Percentiles rank a stretch among this genome's conserved stretches.
Conservation (phyloP, 768 basidiomycete species). For the Pulveroboletus sp. region DNA sequence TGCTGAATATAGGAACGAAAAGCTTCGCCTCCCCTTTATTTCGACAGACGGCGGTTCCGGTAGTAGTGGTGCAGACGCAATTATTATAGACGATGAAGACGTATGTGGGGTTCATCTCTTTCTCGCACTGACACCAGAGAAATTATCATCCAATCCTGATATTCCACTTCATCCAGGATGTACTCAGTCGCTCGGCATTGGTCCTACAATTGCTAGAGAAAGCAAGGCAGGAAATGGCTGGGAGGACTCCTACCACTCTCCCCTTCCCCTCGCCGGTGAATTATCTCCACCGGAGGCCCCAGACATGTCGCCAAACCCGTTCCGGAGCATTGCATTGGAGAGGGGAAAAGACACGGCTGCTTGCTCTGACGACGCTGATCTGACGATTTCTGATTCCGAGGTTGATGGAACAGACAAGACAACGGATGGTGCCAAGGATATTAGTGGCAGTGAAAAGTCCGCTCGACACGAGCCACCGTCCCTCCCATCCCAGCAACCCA, state of each 20-base stretch:
- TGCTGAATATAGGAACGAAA: neutral
- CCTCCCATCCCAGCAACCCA: conserved; percentile 9
- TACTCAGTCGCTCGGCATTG: conserved; percentile 5
- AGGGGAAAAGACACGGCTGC: neutral
- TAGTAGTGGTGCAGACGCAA: conserved; percentile 15
- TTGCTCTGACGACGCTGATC: neutral
- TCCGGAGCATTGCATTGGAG: neutral
- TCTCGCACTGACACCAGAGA: conserved; percentile 1
- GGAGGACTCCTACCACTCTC: neutral
- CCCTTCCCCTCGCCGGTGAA: conserved; percentile 1
- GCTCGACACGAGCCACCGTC: conserved; percentile 1
- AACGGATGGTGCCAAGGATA: neutral
- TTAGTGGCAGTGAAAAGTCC: neutral
- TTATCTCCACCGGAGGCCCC: neutral
- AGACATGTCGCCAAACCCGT: neutral
- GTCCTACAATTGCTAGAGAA: conserved; percentile 8
- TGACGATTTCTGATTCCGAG: conserved; percentile 8
- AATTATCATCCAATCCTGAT: neutral
- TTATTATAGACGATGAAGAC: conserved; percentile 22
- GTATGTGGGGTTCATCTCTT: neutral
- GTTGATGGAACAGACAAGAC: neutral
- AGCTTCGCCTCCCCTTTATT: neutral
- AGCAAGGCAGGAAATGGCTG: neutral
- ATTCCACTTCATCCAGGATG: neutral
- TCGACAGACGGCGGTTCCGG: conserved; percentile 6